Evolutionary conservation across 164 flowering plant genomes (phyloP), one percentile per base, ranked within the genome.

Genomic region (Vitis labrusca): DNA sequence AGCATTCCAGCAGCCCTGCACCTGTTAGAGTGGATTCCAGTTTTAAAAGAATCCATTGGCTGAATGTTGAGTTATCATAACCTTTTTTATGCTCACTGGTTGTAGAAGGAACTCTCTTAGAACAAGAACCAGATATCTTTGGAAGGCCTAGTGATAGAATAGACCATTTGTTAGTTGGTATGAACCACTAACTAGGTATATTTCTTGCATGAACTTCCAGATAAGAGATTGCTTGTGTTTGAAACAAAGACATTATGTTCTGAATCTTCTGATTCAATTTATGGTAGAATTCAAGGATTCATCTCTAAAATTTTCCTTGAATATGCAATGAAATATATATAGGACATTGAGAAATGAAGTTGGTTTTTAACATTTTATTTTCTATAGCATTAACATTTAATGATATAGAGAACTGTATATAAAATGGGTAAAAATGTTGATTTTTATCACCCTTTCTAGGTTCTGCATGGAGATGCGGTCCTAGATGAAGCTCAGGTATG

Each of bases 391-490:
- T 59, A 16, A 27, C 27, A 9, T 59, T 30, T 59, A 23, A 27
- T 27, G 15, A 27, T 37, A 5, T 27, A 15, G 15, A 27, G 27
- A 6, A 27, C 9, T 27, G 5, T 59, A 53, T 1, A 37, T 59
- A 11, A 15, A 11, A 49, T 5, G 7, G 44, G 44, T 0, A 37
- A 23, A 37, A 37, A 37, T 23, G 47, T 15, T 50, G 6, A 62
- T 49, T 15, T 6, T 57, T 58, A 29, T 60, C 3, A 70, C 9
- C 70, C 72, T 37, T 78, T 70, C 23, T 77, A 94, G 99, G 97
- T 95, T 80, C 74, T 95, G 79, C 99, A 95, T 84, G 99, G 98
- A 71, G 99, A 95, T 87, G 99, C 97, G 1, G 98, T 95, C 61
- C 82, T 91, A 55, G 99, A 95, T 61, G 71, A 78, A 15, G 51